A percentile compares a stretch with the other conserved stretches of the same genome.
Evolutionary conservation across 257 asterid species (phyloP).

Genomic region (Penstemon davidsonii): DNA sequence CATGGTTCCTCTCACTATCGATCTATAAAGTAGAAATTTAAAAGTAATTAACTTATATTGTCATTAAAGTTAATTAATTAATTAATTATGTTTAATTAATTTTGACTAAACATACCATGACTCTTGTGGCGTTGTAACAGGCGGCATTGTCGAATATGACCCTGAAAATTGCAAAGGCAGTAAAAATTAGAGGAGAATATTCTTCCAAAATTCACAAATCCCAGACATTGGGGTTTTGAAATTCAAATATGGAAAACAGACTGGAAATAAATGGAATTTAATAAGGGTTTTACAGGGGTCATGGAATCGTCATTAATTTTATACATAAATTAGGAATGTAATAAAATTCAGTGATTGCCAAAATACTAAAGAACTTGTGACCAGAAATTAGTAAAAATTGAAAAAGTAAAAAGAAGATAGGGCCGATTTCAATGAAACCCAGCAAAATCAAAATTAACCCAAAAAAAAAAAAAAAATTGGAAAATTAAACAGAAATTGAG

Average conservation of each 20-base stretch:
- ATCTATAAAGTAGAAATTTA: conserved; percentile 40
- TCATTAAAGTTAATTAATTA: background rate
- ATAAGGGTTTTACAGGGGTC: conserved; percentile 12
- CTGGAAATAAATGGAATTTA: too few species aligned
- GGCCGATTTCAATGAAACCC: background rate
- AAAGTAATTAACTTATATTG: background rate
- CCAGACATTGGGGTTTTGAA: background rate
- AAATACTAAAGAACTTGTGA: background rate
- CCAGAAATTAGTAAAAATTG: background rate
- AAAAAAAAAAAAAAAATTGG: background rate
- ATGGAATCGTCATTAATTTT: conserved; percentile 25
- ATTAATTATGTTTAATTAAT: background rate
- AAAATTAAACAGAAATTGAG: background rate
- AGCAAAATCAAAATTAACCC: background rate
- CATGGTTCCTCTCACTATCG: conserved; percentile 88
- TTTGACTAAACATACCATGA: conserved; percentile 54
- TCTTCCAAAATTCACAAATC: conserved; percentile 16
- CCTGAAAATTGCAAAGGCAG: conserved; percentile 46
- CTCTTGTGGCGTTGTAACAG: conserved; percentile 80
- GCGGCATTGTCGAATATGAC: conserved; percentile 97
- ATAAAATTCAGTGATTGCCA: background rate
- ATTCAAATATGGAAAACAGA: background rate
- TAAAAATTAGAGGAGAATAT: conserved; percentile 36
- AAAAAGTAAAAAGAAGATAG: background rate
- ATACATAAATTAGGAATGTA: background rate